Evolutionary conservation across 2,329 filamentous ascomycete species (phyloP), one percentile per base, ranked within the genome.

Genomic region (Apiospora rasikravindrae): DNA sequence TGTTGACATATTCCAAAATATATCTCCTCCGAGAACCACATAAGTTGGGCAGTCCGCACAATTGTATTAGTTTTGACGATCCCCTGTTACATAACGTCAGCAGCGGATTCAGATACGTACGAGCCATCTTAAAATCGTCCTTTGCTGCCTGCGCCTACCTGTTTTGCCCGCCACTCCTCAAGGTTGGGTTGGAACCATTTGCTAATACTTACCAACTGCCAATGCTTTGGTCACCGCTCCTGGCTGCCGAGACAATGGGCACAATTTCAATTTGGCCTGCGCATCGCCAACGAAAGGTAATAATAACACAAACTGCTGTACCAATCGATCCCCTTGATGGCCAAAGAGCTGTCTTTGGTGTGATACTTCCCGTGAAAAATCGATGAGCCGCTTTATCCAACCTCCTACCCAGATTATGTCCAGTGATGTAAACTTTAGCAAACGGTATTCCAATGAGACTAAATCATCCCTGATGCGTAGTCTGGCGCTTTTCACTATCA

Each of bases 41-140:
- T 29, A 14, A 8, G 51, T 13, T 16, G 7, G 51, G 29, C 14
- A 57, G 51, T 57, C 51, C 16, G 5, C 51, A 57, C 26, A 57
- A 33, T 26, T 57, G 16, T 61, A 33, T 16, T 33, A 37, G 29
- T 61, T 29, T 5, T 61, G 53, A 11, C 29, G 29, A 33, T 61
- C 29, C 33, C 37, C 37, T 11, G 53, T 37, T 19, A 37, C 16
- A 61, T n/a, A 61, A 61, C 57, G 19, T 14, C 57, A 37, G 19
- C 33, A 40, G 57, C 57, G 57, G 57, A 14, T 64, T 64, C 57
- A 40, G 29, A 33, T 40, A 64, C 33, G 57, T 64, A 64, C 33
- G 33, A 40, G 57, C 57, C n/a, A 40, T 64, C 22, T 61, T 13
- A 61, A 61, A 61, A 61, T 22, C 29, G 33, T 8, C 16, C n/a